Evolutionary conservation across 2,329 filamentous ascomycete species (phyloP).

Genomic region (Dothideomycetes sp.): DNA sequence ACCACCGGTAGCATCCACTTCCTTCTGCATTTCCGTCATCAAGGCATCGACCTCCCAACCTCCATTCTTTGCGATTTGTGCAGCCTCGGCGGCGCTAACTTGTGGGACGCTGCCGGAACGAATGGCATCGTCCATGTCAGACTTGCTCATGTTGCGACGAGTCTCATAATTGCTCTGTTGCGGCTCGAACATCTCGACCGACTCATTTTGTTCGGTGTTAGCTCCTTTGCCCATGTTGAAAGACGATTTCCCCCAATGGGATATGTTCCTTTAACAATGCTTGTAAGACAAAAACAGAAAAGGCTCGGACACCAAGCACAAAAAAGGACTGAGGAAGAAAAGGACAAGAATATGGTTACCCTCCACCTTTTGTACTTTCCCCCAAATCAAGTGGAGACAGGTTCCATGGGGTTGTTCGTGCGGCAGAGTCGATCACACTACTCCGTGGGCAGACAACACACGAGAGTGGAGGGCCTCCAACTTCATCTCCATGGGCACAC

Average conservation of each 20-base stretch:
- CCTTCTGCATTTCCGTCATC: constrained; percentile 33
- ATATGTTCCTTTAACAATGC: neutral
- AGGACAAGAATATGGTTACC: neutral
- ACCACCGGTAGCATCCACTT: constrained; percentile 26
- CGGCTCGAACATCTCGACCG: constrained; percentile 6
- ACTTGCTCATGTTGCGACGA: constrained; percentile 13
- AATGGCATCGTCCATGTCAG: constrained; percentile 22
- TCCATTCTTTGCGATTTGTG: constrained; percentile 24
- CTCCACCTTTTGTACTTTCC: constrained; percentile 7
- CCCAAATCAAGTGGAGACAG: constrained; percentile 8
- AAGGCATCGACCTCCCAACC: constrained; percentile 38
- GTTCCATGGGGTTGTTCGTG: constrained; percentile 12
- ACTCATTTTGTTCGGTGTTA: constrained; percentile 5
- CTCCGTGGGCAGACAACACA: constrained; percentile 8
- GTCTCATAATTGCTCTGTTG: constrained; percentile 1
- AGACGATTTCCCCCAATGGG: neutral
- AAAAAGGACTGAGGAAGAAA: constrained; percentile 3
- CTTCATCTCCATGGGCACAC: constrained; percentile 10
- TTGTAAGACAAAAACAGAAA: neutral
- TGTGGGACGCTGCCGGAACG: constrained; percentile 23
- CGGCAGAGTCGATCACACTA: neutral
- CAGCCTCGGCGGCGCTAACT: constrained; percentile 23
- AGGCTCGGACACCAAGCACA: neutral
- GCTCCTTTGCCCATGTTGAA: constrained; percentile 13
- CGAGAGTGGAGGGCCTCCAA: constrained; percentile 5